A percentile compares a stretch with the other conserved stretches of the same genome.
These are phyloP conservation scores for Lactifluus subvellereus DNA, from an alignment of 768 basidiomycete genomes.

Conservation along the genomic window DNA sequence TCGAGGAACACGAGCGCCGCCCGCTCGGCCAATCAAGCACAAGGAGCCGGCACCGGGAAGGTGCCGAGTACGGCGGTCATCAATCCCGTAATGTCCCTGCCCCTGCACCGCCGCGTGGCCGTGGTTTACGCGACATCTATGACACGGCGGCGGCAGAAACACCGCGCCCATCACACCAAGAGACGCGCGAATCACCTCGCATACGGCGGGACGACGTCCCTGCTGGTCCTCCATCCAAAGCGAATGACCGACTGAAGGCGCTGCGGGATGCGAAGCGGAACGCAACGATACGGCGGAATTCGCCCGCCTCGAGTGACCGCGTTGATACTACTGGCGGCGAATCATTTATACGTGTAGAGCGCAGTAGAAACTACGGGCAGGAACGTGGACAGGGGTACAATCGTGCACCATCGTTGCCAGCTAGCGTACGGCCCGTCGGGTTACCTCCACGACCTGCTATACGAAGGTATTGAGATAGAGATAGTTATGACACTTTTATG, in stretches of 20 bases:
- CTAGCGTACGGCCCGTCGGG: neutral
- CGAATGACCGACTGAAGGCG: conserved; percentile 44
- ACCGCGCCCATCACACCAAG: neutral
- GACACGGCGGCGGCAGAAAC: conserved; percentile 28
- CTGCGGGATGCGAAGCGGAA: conserved; percentile 46
- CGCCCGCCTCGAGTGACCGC: neutral
- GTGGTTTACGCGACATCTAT: conserved; percentile 37
- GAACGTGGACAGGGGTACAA: neutral
- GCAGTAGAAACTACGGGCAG: neutral
- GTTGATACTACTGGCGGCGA: neutral
- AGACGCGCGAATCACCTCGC: neutral
- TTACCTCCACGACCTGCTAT: conserved; percentile 6
- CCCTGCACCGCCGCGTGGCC: conserved; percentile 22
- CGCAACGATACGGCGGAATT: conserved; percentile 25
- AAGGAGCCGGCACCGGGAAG: conserved; percentile 20
- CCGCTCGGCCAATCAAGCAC: conserved; percentile 23
- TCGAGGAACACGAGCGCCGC: conserved; percentile 50
- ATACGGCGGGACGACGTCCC: conserved; percentile 23
- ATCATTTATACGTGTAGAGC: neutral
- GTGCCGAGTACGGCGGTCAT: conserved; percentile 16
- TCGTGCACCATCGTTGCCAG: conserved; percentile 10
- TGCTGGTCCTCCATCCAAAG: conserved; percentile 31
- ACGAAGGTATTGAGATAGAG: neutral
- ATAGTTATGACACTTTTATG: neutral
- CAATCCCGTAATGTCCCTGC: conserved; percentile 17